Percentiles rank a stretch among this genome's conserved stretches.
Conservation (phyloP, 2,329 filamentous ascomycete species). For the Grosmannia clavigera region DNA sequence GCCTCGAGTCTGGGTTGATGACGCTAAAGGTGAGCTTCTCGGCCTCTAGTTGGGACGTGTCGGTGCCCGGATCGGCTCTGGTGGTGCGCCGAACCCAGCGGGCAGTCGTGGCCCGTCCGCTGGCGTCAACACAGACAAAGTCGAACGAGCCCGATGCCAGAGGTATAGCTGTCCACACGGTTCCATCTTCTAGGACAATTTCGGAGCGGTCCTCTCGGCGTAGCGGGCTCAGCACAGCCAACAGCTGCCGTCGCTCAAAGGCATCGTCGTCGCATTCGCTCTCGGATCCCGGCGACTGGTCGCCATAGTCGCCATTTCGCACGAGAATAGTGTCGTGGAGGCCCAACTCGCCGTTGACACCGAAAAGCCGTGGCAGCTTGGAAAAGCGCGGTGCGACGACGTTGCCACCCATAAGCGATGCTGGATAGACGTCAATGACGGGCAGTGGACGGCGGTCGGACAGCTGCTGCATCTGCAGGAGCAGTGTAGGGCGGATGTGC, state of each 20-base stretch:
- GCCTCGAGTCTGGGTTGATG: constrained; percentile 53
- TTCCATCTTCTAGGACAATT: constrained; percentile 53
- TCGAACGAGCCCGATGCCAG: constrained; percentile 49
- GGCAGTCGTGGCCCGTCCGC: constrained; percentile 46
- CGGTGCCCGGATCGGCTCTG: constrained; percentile 6
- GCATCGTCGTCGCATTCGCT: constrained; percentile 34
- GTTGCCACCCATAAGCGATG: constrained; percentile 42
- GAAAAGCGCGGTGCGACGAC: constrained; percentile 46
- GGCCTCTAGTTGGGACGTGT: constrained; percentile 15
- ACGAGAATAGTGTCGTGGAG: constrained; percentile 60
- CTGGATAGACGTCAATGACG: constrained; percentile 61
- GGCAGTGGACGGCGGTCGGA: constrained; percentile 51
- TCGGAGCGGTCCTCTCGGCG: constrained; percentile 45
- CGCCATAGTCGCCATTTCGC: constrained; percentile 54
- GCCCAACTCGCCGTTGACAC: constrained; percentile 48
- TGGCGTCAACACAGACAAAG: constrained; percentile 47
- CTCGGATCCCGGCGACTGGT: constrained; percentile 18
- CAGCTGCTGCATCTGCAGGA: constrained; percentile 62
- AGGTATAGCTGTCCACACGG: constrained; percentile 42
- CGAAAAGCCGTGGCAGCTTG: constrained; percentile 51
- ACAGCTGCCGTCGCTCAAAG: constrained; percentile 33
- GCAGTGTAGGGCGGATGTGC: constrained; percentile 52
- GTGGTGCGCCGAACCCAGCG: constrained; percentile 51
- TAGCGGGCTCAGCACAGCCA: constrained; percentile 57
- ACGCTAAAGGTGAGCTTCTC: constrained; percentile 67